A percentile compares a stretch with the other conserved stretches of the same genome.
phyloP scores from a whole-genome alignment of 164 flowering plant species.

The Magnolia sinica region DNA sequence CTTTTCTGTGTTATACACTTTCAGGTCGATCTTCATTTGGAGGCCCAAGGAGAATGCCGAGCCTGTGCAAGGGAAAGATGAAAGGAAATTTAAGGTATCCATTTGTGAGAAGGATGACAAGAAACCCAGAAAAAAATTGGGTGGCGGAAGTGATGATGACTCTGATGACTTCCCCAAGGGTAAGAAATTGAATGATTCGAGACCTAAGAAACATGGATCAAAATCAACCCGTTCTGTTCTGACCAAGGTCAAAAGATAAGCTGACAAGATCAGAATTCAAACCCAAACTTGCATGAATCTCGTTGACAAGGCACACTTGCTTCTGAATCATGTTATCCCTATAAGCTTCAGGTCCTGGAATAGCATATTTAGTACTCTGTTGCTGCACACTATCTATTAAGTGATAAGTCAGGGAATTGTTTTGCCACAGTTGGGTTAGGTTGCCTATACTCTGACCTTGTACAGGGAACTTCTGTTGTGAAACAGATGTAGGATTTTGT shows the following conservation, averaged over 20 bases:
- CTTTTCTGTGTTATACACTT: conserved; percentile 6
- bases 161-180: conserved; percentile 32
- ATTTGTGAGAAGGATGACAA: conserved; percentile 46
- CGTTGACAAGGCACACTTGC: no score
- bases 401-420: no score
- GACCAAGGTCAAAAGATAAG: conserved; percentile 8
- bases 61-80: conserved; percentile 32
- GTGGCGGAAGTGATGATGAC: conserved; percentile 52
- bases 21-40: conserved; percentile 88
- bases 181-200: conserved; percentile 32
- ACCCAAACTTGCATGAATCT: no score
- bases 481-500: no score
- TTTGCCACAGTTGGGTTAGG: no score
- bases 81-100: conserved; percentile 34
- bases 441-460: no score
- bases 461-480: no score
- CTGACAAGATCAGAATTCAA: not conserved
- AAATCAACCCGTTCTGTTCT: conserved; percentile 13
- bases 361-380: no score
- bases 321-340: no score
- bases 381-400: no score
- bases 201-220: conserved; percentile 28
- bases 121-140: conserved; percentile 36
- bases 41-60: conserved; percentile 56
- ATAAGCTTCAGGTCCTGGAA: no score